These are phyloP conservation scores for Serendipita sp. DNA, from an alignment of 768 basidiomycete species.

Conservation along the genomic window DNA sequence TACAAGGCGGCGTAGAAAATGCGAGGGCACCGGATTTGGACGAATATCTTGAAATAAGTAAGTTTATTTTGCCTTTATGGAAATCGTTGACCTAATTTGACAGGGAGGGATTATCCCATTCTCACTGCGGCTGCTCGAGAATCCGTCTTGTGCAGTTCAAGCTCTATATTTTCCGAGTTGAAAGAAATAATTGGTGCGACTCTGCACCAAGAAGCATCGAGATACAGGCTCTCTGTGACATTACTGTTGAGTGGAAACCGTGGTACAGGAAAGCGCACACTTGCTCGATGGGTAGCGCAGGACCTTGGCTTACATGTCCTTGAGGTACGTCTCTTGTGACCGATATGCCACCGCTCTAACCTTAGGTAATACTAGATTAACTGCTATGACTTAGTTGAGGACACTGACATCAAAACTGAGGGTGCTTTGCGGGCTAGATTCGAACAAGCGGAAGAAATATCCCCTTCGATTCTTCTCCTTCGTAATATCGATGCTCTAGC, in stretches of 20 bases:
- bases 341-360: not conserved
- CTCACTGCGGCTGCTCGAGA: not conserved
- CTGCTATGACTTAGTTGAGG: slow-evolving; percentile 68
- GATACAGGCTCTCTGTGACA: slow-evolving; percentile 49
- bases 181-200: slow-evolving; percentile 43
- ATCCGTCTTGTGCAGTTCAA: not conserved
- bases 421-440: slow-evolving; percentile 53
- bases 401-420: slow-evolving; percentile 59
- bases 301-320: slow-evolving; percentile 33
- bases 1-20: slow-evolving; percentile 66
- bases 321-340: slow-evolving; percentile 33
- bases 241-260: slow-evolving; percentile 63
- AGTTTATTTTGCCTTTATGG: slow-evolving; percentile 11
- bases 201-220: slow-evolving; percentile 35
- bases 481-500: slow-evolving; percentile 67
- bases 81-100: not conserved
- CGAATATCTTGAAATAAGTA: slow-evolving; percentile 36
- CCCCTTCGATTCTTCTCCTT: slow-evolving; percentile 73
- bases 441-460: slow-evolving; percentile 57
- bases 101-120: not conserved
- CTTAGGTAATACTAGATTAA: slow-evolving; percentile 41
- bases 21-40: slow-evolving; percentile 37
- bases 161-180: slow-evolving; percentile 28
- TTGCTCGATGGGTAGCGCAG: slow-evolving; percentile 24
- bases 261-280: slow-evolving; percentile 67